Conservation (phyloP, 2,329 filamentous ascomycete genomes). For the Neobulgaria alba region DNA sequence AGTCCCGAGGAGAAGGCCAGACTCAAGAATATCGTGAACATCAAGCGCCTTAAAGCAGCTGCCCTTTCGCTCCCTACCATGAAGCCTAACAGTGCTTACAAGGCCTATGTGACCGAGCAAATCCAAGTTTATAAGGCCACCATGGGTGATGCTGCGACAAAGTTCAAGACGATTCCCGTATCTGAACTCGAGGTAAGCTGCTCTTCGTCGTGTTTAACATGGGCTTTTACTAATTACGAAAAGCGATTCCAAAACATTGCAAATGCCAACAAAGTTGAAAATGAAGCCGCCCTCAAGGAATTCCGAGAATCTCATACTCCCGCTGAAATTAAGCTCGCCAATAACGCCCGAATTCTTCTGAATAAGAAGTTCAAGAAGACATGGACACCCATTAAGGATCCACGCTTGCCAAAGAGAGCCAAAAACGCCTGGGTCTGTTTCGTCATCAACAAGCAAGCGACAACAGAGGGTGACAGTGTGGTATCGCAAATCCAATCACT, state of each 20-base stretch:
- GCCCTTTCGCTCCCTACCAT: conserved; percentile 29
- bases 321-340: conserved; percentile 49
- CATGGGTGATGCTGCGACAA: neutral
- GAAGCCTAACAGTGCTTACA: conserved; percentile 24
- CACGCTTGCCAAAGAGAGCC: conserved; percentile 41
- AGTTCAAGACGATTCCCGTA: conserved; percentile 16
- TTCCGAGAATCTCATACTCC: conserved; percentile 49
- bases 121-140: neutral
- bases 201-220: conserved; percentile 1
- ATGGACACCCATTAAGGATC: conserved; percentile 38
- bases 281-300: conserved; percentile 36
- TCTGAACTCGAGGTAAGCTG: conserved; percentile 31
- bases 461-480: no score
- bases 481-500: conserved; percentile 36
- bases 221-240: conserved; percentile 5
- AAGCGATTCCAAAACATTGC: conserved; percentile 47
- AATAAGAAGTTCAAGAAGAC: conserved; percentile 6
- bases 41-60: conserved; percentile 6
- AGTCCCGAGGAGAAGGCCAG: conserved; percentile 20
- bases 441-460: no score
- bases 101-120: neutral
- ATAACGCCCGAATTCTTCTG: conserved; percentile 40
- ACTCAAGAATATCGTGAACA: neutral
- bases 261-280: conserved; percentile 36
- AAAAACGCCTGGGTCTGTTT: conserved; percentile 36